Evolutionary conservation across 2,329 filamentous ascomycete genomes (phyloP).

Genomic region (Macroventuria anomochaeta): DNA sequence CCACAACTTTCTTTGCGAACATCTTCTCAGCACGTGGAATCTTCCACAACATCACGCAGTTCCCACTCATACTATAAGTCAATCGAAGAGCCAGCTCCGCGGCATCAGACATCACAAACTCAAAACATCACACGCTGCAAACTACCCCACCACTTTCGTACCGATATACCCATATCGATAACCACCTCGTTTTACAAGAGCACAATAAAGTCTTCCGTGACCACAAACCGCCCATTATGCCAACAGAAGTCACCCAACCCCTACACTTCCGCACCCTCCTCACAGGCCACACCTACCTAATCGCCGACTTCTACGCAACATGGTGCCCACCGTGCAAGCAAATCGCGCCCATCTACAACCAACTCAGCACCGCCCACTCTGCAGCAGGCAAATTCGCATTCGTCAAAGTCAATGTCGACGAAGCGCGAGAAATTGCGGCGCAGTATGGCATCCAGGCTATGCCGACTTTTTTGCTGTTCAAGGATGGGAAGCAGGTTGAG

Average conservation of each 20-base stretch:
- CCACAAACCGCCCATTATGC: constrained; percentile 27
- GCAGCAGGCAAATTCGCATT: constrained; percentile 56
- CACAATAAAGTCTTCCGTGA: neutral
- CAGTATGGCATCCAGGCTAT: constrained; percentile 58
- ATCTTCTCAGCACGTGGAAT: constrained; percentile 13
- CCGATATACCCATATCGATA: neutral
- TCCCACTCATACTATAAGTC: neutral
- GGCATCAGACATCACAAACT: neutral
- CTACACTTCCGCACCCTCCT: constrained; percentile 47
- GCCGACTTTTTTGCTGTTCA: constrained; percentile 46
- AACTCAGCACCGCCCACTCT: constrained; percentile 58
- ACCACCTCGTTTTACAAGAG: neutral
- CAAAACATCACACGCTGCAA: neutral
- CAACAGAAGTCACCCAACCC: constrained; percentile 40
- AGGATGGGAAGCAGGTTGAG: constrained; percentile 39
- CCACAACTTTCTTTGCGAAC: neutral
- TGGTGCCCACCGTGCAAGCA: constrained; percentile 66
- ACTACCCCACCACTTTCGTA: neutral
- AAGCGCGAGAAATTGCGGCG: constrained; percentile 55
- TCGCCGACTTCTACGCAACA: constrained; percentile 61
- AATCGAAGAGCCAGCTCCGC: neutral
- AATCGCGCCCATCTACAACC: constrained; percentile 59
- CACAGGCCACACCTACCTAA: constrained; percentile 47
- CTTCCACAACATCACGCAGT: constrained; percentile 14
- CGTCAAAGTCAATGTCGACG: constrained; percentile 63